Conservation (phyloP, 2,329 filamentous ascomycete species). For the Endoconidiophora polonica region DNA sequence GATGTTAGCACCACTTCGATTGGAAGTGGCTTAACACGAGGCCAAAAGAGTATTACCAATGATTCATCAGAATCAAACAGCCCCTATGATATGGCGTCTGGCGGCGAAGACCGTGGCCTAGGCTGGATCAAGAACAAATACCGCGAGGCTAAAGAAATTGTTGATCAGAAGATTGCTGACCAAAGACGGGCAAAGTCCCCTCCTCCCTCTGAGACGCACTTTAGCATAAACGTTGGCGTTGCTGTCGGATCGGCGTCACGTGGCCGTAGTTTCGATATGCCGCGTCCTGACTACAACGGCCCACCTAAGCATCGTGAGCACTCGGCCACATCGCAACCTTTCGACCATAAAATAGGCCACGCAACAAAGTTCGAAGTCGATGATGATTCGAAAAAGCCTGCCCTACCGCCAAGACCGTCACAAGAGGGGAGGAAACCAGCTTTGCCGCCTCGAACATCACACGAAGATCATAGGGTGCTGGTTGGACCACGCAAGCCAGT, state of each 20-base stretch:
- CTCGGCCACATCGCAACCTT: neutral
- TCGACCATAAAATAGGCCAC: neutral
- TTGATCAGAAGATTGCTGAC: constrained; percentile 35
- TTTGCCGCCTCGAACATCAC: constrained; percentile 4
- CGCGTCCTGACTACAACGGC: constrained; percentile 29
- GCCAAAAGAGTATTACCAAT: constrained; percentile 32
- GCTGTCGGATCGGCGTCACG: constrained; percentile 19
- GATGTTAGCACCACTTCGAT: constrained; percentile 53
- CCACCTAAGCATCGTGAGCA: constrained; percentile 28
- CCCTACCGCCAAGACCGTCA: neutral
- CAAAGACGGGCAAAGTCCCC: constrained; percentile 40
- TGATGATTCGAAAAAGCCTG: constrained; percentile 5
- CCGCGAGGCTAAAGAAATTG: constrained; percentile 40
- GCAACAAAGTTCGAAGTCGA: constrained; percentile 1
- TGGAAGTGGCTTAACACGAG: constrained; percentile 38
- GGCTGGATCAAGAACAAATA: constrained; percentile 45
- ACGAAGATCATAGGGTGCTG: constrained; percentile 8
- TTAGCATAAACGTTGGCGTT: constrained; percentile 5
- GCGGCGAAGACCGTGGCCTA: constrained; percentile 26
- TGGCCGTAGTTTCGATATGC: constrained; percentile 18
- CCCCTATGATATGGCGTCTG: constrained; percentile 2
- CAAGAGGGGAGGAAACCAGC: constrained; percentile 2
- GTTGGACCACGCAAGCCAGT: constrained; percentile 4
- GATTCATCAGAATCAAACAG: constrained; percentile 30
- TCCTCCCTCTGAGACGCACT: constrained; percentile 18